Base-by-base conservation (phyloP, 164 flowering plant species). In the Macadamia integrifolia region DNA sequence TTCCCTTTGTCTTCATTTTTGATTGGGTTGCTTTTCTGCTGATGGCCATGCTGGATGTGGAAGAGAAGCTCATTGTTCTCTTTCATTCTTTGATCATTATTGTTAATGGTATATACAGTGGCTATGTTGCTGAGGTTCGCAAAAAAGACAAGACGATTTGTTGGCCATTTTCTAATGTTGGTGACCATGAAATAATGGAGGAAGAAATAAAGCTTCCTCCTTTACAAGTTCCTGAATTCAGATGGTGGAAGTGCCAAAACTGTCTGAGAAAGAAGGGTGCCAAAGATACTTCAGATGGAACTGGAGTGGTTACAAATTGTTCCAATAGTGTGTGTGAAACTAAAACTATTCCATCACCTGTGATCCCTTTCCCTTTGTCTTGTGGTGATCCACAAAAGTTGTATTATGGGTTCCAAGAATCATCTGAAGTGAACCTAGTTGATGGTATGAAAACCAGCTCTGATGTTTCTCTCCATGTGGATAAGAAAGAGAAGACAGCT, bases 181-280 rank as follows among this genome's bases (percentile, higher is more conserved):
- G 70, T 50, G 58, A 66, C 44, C 31, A 50, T 14, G 56, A 69
- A 58, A 65, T 72, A 31, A 62, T 48, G 35, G 83, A 73, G 23
- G 79, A 72, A 62, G 66, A 68, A 62, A 50, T 40, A 23, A 23
- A 23, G 29, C 86, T 88, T 61, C 88, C 92, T 71, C 87, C 89
- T 61, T 66, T 89, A 58, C 64, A 69, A 57, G 80, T 80, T 66
- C 65, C 86, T 46, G 79, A 79, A 43, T 85, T 83, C 67, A 78
- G 80, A 75, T 86, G 83, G 86, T 88, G 91, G 92, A 72, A 71
- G 48, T 88, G 97, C 69, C 69, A 69, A 67, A 77, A 75, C 56
- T 89, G 92, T 69, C 42, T 71, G 46, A 59, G 17, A 15, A 79
- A 75, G 29, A 58, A 64, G 53, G 72, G 13, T 46, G 58, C 73